Evolutionary conservation across 805 yeast genomes (phyloP), one percentile per base, ranked within the genome.

Genomic region (Kazachstania psychrophila): DNA sequence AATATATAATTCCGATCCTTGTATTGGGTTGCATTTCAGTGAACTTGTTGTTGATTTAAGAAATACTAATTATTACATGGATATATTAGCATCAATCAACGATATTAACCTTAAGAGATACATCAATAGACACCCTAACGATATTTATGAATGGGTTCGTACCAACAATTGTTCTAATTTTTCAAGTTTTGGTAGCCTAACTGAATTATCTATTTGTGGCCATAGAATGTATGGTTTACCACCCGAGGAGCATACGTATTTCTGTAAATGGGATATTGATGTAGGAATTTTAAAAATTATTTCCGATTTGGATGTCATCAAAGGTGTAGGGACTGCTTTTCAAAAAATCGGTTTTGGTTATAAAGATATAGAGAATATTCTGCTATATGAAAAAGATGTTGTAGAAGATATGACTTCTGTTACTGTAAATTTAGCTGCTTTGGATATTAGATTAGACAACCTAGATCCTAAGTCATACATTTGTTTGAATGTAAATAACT

Each of bases 141-240:
- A 47, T 2, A 32, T 54, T 4, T 46, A 47, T 40, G 52, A 51
- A 4, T 46, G 50, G 15, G 65, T 69, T 3, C 53, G 52, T 9
- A 56, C 52, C 8, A 40, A 48, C 17, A 50, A 51, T 28, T 38
- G 42, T 6, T 14, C 33, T n/a, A 34, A 38, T 28, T 31, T 41
- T 16, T 19, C 31, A 16, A 29, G 38, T 15, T 48, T 51, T 31
- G 52, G 65, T 14, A 31, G 34, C n/a, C 40, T 41, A 4, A 67
- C 77, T 1, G 75, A 75, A 30, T 47, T 83, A 10, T 51, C 69
- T 2, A 66, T 85, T 17, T 94, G 84, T 56, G 94, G 95, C 1
- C 95, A 89, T 56, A 68, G 97, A 50, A 77, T 88, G 78, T 86
- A 86, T 64, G 98, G 98, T 0, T 54, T 86, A 2, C 95, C 95